Base-by-base conservation (phyloP, 2,329 filamentous ascomycete genomes). In the Phialophora expanda region DNA sequence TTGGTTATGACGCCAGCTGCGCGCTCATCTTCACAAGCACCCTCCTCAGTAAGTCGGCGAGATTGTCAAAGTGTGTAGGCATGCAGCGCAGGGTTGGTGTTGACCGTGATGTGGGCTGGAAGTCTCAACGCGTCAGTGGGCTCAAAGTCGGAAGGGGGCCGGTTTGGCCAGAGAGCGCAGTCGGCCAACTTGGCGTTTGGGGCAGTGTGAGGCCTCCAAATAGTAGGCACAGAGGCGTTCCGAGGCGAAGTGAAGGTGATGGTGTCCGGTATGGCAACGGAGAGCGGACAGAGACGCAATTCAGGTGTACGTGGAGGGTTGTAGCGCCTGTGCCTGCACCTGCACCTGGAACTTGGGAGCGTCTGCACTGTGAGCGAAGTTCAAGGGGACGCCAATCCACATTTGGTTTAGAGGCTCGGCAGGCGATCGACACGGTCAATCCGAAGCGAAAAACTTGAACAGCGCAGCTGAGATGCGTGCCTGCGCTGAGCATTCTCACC, bases 11-110 rank as follows among this genome's bases (percentile, higher is more conserved):
- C 56, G 56, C 66, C 60, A 67, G 60, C 46, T 54, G 56, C 65
- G 65, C 64, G 34, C 56, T 68, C 71, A 72, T 71, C 66, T 69
- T 72, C 65, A 56, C 66, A 58, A 57, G 53, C 56, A 53, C 56
- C 62, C 62, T 68, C 66, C 60, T 65, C 57, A 26, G n/a, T 54
- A 24, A 53, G 61, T 50, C 22, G 11, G 61, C 26, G 41, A 26
- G 28, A 44, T 32, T 46, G 53, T 41, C 17, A n/a, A 22, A 56
- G 50, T 48, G 12, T 55, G 26, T 56, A 14, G 34, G 62, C 60
- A 58, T 63, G 24, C n/a, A 64, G 59, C 56, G 62, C 56, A 61
- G 44, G 20, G 53, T 34, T 32, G 28, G 50, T 59, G 61, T 41
- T 61, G 60, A 41, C 38, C 51, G 58, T 53, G 58, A 53, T 60